Base-by-base conservation (phyloP, 208 protist genomes). In the Crithidia expoeki region DNA sequence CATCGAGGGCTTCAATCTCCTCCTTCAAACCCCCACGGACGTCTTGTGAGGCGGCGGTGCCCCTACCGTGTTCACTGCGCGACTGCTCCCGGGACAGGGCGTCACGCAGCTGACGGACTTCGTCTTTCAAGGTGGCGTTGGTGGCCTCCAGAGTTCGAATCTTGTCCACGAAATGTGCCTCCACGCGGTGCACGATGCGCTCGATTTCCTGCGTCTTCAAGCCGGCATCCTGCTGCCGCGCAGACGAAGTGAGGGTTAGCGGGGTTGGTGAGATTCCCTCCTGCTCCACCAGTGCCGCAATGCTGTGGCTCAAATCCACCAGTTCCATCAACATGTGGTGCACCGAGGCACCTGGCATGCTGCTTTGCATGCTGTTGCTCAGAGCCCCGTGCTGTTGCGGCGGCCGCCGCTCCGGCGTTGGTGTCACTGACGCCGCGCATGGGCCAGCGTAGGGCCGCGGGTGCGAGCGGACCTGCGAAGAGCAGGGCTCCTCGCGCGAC, bases 191-290 rank as follows among this genome's bases (percentile, higher is more conserved):
- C 49, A 95, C 90, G 60, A 95, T 91, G 27, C 88, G 85, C 57
- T 92, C 84, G 57, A 94, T 95, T 32, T 93, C 87, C 33, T 91
- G 83, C 32, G 81, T 83, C 76, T 89, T 90, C 47, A 95, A 76
- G 21, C 61, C 75, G 0, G 72, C 81, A 57, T 89, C 76, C 55
- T 86, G 71, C 42, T 79, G 34, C 40, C 47, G 68, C 11, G 60
- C 75, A 47, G 66, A 38, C 6, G 53, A 40, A 30, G 50, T 69
- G 30, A 66, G 58, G 19, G 55, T 42, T 1, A 28, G 46, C 19
- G 59, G 46, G 16, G 59, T 28, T 14, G 66, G 36, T 6, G 52
- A 38, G 38, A 65, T 4, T 7, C 23, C 27, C 25, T 70, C 76
- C 44, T 88, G 74, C 44, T 87, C 71, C 42, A 93, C 66, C 56